Evolutionary conservation across 2,329 filamentous ascomycete species (phyloP), one percentile per base, ranked within the genome.

Genomic region (Arthrobotrys conoides): DNA sequence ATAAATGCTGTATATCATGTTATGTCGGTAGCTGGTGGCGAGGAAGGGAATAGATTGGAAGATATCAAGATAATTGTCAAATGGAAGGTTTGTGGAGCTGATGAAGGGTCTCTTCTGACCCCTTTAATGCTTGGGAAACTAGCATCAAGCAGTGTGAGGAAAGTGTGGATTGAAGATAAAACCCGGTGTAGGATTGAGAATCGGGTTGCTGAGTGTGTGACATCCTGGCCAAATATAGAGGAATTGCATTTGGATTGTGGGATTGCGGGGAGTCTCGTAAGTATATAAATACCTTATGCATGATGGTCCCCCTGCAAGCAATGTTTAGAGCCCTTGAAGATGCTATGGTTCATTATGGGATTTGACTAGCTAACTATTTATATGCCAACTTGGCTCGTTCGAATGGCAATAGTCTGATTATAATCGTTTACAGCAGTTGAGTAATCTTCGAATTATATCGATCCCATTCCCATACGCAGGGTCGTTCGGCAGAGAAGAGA

Each of bases 161-260:
- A n/a, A 5, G 27, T 69, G 10, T 59, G 51, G 36, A 9, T 76
- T 16, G 71, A 69, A 16, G 71, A 76, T 46, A 76, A 69, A 30
- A 65, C 41, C 22, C 48, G 46, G 57, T 2, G 12, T 36, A 3
- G 16, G 5, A 2, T 20, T 3, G 14, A 0, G 12, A 6, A 14
- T 20, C 10, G 8, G 30, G 14, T n/a, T 3, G 0, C 27, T 16
- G 22, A 48, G 9, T 6, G 65, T 22, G 14, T 41, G 16, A 9
- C 0, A 2, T 6, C 3, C 18, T 76, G 55, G 48, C 59, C 66
- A 6, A 38, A 46, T 2, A 4, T 61, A 0, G 61, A 71, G 27
- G 72, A 66, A 9, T 10, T 76, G 10, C 20, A 61, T 49, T 5
- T 76, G 5, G 72, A 71, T 55, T 57, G 49, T n/a, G 66, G 66